Percentiles rank a stretch among this genome's conserved stretches.
phyloP scores from a whole-genome alignment of 225 moss, liverwort and hornwort genomes.

The Rhytidiadelphus loreus region DNA sequence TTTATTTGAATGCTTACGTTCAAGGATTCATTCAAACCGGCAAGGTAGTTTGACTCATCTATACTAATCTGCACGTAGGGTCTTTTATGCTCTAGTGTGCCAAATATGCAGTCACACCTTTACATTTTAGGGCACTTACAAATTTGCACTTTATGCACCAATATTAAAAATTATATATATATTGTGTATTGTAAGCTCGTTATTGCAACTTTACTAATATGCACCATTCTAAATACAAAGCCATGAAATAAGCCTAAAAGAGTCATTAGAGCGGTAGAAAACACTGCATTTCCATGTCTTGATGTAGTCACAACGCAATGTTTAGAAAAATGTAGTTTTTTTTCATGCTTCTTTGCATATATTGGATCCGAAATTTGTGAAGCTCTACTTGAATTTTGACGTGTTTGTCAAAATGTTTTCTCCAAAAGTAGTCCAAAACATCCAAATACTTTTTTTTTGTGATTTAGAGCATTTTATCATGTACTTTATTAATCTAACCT shows the following conservation, averaged over 20 bases:
- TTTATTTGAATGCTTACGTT: slow-evolving; percentile 32
- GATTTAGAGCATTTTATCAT: neutral
- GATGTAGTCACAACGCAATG: neutral
- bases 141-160: neutral
- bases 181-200: neutral
- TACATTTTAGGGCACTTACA: neutral
- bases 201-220: neutral
- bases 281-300: neutral
- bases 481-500: neutral
- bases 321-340: neutral
- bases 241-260: neutral
- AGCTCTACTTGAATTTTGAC: neutral
- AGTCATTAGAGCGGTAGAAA: neutral
- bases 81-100: neutral
- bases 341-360: neutral
- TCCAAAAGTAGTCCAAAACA: neutral
- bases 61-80: neutral
- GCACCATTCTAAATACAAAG: neutral
- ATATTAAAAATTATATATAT: neutral
- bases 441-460: neutral
- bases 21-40: slow-evolving; percentile 29
- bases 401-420: neutral
- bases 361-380: neutral
- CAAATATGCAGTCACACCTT: neutral
- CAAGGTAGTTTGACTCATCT: slow-evolving; percentile 19